Conservation (phyloP, 768 basidiomycete species). For the Boletus rubroflammeus region DNA sequence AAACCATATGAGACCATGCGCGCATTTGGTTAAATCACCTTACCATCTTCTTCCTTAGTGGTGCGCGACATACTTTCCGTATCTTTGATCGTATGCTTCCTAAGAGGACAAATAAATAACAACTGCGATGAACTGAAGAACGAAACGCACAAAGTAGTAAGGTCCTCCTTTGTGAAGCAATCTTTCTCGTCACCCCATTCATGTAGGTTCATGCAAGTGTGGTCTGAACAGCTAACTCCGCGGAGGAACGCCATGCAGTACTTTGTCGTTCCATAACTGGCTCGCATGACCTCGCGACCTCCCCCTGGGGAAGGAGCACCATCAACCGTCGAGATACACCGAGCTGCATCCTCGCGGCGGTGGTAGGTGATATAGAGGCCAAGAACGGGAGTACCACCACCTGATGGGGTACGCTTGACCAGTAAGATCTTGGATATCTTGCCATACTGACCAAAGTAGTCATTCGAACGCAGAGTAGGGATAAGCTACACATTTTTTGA, state of each 20-base stretch:
- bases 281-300: conserved; percentile 84
- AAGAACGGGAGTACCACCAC: conserved; percentile 67
- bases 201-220: conserved; percentile 90
- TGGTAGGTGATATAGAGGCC: conserved; percentile 98
- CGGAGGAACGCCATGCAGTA: conserved; percentile 97
- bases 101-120: conserved; percentile 27
- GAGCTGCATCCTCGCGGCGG: conserved; percentile 89
- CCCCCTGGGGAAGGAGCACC: conserved; percentile 89
- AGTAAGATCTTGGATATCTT: conserved; percentile 95
- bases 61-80: conserved; percentile 66
- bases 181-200: conserved; percentile 99
- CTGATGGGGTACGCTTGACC: conserved; percentile 80
- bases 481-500: conserved; percentile 56
- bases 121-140: conserved; percentile 1
- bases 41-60: conserved; percentile 60
- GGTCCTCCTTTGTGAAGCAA: conserved; percentile 94
- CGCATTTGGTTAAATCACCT: not conserved
- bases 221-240: conserved; percentile 76
- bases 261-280: conserved; percentile 94
- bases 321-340: conserved; percentile 90
- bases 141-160: conserved; percentile 76
- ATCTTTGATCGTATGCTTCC: conserved; percentile 92
- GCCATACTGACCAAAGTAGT: conserved; percentile 98
- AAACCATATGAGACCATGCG: conserved; percentile 8
- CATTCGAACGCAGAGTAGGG: conserved; percentile 86